phyloP scores from a whole-genome alignment of 2,329 filamentous ascomycete genomes.

The Pseudonectria foliicola region DNA sequence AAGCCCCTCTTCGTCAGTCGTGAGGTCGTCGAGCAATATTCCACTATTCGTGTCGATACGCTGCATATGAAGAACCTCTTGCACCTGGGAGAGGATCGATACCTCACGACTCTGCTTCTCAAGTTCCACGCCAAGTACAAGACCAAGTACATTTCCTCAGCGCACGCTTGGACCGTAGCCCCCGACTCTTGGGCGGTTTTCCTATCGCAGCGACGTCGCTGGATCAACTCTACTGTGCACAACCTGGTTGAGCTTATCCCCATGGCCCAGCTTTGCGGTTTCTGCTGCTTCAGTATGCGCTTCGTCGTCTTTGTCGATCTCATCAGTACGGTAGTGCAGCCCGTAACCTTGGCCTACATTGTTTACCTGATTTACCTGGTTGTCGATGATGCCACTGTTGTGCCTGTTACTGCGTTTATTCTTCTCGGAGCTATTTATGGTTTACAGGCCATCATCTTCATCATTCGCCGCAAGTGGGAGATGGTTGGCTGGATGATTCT shows the following conservation, averaged over 20 bases:
- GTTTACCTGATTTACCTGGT: slow-evolving; percentile 79
- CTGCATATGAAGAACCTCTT: slow-evolving; percentile 98
- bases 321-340: slow-evolving; percentile 84
- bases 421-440: slow-evolving; percentile 93
- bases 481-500: slow-evolving; percentile 99
- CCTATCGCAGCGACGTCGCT: slow-evolving; percentile 94
- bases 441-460: slow-evolving; percentile 95
- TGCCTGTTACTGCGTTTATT: slow-evolving; percentile 83
- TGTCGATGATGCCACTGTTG: slow-evolving; percentile 49
- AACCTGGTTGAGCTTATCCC: slow-evolving; percentile 95
- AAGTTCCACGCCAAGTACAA: slow-evolving; percentile 93
- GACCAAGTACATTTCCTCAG: slow-evolving; percentile 92
- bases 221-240: slow-evolving; percentile 99
- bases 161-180: slow-evolving; percentile 94
- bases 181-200: slow-evolving; percentile 93
- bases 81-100: slow-evolving; percentile 95
- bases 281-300: slow-evolving; percentile 99
- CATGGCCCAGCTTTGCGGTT: slow-evolving; percentile 89
- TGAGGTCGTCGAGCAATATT: slow-evolving; percentile 81
- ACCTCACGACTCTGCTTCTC: slow-evolving; percentile 86
- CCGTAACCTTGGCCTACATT: slow-evolving; percentile 85
- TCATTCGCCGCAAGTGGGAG: slow-evolving; percentile 93
- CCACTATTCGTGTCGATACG: slow-evolving; percentile 92
- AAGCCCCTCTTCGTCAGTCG: slow-evolving; percentile 95
- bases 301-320: slow-evolving; percentile 95